Base-by-base conservation (phyloP, 2,329 filamentous ascomycete species). In the Botrytis tulipae region DNA sequence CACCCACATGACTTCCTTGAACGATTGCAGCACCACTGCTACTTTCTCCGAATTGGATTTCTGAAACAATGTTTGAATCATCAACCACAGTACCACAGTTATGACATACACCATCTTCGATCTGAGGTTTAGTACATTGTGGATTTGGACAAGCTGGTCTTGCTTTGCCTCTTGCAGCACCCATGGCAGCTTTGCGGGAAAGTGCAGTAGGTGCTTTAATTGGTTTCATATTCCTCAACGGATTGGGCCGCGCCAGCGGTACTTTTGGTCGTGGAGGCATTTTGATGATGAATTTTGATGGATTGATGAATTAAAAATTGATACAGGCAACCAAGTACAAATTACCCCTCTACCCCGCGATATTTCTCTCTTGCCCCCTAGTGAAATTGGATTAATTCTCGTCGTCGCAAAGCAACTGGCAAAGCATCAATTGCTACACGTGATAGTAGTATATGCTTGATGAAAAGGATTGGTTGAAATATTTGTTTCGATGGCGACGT, bases 1-100 rank as follows among this genome's bases (percentile, higher is more conserved):
- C 93, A 71, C 90, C 92, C 75, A 99, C 90, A 80, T 92, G 97
- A 76, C 91, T 95, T 81, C 96, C 96, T 82, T 98, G 94, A 29
- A 98, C 94, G 69, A 97, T 89, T 70, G 95, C 95, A 67, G 93
- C 94, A 79, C 96, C 96, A 48, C 90, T 91, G 0, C 93, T 90
- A 42, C 90, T 92, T 84, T 99, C 95, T 76, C 94, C 94, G 80
- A 98, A 99, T 35, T 91, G 91, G 75, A 98, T 89, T 82, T 99
- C 96, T 67, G 94, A 89, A 74, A 98, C 95, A 76, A 98, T 97
- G 80, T 97, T 94, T 81, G 90, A 91, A 80, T 97, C 92, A 78
- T 93, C 91, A 73, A 95, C 89, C 77, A 97, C 90, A 74, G 90
- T 91, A 87, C 94, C 95, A 82, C 96, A 98, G 65, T 89, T 92